Evolutionary conservation across 2,329 filamentous ascomycete species (phyloP).

Genomic region (Diaporthe humulicola): DNA sequence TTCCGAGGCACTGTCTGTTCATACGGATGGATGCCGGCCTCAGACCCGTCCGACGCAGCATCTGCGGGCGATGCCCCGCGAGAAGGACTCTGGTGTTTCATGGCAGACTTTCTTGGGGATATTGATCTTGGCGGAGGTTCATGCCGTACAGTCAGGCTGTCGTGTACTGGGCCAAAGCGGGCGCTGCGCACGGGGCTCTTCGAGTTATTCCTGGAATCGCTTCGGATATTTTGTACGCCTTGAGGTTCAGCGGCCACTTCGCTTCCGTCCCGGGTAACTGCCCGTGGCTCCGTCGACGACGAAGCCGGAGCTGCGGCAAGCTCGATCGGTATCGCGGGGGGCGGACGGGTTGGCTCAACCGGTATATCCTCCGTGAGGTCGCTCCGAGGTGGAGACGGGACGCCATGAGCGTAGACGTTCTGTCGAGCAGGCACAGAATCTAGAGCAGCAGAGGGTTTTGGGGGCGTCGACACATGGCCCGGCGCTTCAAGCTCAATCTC

Average conservation of each 20-base stretch:
- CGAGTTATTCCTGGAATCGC: constrained; percentile 56
- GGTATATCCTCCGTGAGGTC: constrained; percentile 35
- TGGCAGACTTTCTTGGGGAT: constrained; percentile 82
- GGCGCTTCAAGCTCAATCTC: constrained; percentile 42
- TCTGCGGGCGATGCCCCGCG: constrained; percentile 65
- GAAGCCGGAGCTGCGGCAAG: constrained; percentile 34
- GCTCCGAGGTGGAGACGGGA: constrained; percentile 36
- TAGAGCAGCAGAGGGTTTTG: constrained; percentile 47
- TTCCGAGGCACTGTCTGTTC: constrained; percentile 62
- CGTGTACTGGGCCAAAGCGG: constrained; percentile 73
- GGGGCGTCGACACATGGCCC: constrained; percentile 36
- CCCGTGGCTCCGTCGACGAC: constrained; percentile 35
- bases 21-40: constrained; percentile 48
- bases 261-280: constrained; percentile 27
- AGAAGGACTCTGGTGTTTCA: constrained; percentile 75
- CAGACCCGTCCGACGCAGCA: constrained; percentile 60
- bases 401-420: constrained; percentile 43
- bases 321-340: constrained; percentile 31
- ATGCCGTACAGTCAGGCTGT: constrained; percentile 71
- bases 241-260: constrained; percentile 34
- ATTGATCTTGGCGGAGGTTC: constrained; percentile 78
- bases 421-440: constrained; percentile 54
- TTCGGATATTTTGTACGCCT: constrained; percentile 39
- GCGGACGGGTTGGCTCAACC: not conserved
- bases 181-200: constrained; percentile 77